phyloP scores from a whole-genome alignment of 768 basidiomycete genomes.

The Calocybe cyanea region DNA sequence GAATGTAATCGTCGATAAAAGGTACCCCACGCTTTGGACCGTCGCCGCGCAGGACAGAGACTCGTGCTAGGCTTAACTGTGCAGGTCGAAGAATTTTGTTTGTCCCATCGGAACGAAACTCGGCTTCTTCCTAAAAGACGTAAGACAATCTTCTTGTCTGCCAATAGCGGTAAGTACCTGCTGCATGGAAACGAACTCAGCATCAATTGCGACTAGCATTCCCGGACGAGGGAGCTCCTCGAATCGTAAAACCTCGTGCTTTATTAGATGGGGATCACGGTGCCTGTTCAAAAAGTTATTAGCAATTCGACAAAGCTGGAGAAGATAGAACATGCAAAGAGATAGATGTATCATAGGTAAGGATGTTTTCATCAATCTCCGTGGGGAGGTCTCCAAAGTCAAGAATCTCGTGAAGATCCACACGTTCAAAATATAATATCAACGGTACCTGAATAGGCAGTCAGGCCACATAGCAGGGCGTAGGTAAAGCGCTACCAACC shows the following conservation, averaged over 20 bases:
- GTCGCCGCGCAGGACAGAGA: constrained; percentile 88
- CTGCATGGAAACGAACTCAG: constrained; percentile 97
- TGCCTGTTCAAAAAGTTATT: constrained; percentile 49
- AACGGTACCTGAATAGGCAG: constrained; percentile 68
- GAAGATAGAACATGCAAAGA: constrained; percentile 52
- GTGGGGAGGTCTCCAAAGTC: constrained; percentile 65
- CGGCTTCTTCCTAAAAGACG: constrained; percentile 77
- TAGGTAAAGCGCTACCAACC: constrained; percentile 41
- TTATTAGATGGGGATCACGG: constrained; percentile 67
- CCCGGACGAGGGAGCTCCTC: constrained; percentile 84
- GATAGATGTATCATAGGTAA: constrained; percentile 86
- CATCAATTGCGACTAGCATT: constrained; percentile 91
- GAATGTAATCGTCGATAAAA: constrained; percentile 98
- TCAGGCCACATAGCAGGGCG: too few relatives aligned
- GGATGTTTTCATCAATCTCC: constrained; percentile 66
- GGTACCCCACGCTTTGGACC: constrained; percentile 79
- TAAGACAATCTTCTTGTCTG: neutral
- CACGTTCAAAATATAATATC: constrained; percentile 84
- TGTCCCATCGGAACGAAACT: constrained; percentile 91
- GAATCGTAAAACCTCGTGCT: constrained; percentile 67
- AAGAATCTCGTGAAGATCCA: constrained; percentile 52
- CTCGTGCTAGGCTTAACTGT: constrained; percentile 87
- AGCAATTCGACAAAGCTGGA: neutral
- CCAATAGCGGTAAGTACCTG: constrained; percentile 45
- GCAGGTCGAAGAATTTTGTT: constrained; percentile 91